Conservation (phyloP, 2,329 filamentous ascomycete genomes). For the Colletotrichum coccodes region DNA sequence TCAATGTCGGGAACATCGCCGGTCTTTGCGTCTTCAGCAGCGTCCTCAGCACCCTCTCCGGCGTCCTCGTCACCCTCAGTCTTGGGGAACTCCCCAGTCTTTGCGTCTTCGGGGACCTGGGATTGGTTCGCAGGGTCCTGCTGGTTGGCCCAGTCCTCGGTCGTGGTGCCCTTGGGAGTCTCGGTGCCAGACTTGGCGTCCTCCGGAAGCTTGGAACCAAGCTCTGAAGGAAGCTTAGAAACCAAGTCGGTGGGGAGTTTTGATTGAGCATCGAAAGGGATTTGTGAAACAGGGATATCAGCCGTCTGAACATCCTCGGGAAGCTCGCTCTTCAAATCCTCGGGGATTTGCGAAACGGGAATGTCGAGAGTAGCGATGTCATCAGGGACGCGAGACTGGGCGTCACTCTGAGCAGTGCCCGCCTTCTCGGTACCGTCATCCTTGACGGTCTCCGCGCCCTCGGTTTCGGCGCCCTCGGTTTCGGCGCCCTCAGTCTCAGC, state of each 20-base stretch:
- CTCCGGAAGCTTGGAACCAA: conserved; percentile 2
- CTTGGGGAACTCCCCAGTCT: conserved; percentile 13
- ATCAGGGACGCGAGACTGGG: neutral
- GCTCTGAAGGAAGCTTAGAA: conserved; percentile 16
- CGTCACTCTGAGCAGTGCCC: neutral
- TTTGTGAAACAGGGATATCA: conserved; percentile 29
- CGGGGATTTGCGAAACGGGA: conserved; percentile 25
- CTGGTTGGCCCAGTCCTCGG: conserved; percentile 22
- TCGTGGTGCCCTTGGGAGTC: neutral
- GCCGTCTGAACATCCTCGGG: conserved; percentile 33
- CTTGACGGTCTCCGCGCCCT: conserved; percentile 5
- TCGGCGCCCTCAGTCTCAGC: too few relatives aligned
- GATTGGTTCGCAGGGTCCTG: conserved; percentile 24
- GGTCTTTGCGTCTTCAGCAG: neutral
- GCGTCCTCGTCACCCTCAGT: neutral
- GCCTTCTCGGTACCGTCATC: conserved; percentile 23
- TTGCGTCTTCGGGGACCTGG: neutral
- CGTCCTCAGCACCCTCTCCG: neutral
- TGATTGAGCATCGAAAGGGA: conserved; percentile 21
- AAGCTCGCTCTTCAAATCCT: conserved; percentile 23
- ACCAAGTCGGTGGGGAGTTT: conserved; percentile 25
- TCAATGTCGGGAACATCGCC: conserved; percentile 11
- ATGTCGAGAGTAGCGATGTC: conserved; percentile 25
- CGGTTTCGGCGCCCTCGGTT: neutral
- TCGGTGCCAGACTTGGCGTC: neutral